Base-by-base conservation (phyloP, 345 rosid species). In the Populus nigra region DNA sequence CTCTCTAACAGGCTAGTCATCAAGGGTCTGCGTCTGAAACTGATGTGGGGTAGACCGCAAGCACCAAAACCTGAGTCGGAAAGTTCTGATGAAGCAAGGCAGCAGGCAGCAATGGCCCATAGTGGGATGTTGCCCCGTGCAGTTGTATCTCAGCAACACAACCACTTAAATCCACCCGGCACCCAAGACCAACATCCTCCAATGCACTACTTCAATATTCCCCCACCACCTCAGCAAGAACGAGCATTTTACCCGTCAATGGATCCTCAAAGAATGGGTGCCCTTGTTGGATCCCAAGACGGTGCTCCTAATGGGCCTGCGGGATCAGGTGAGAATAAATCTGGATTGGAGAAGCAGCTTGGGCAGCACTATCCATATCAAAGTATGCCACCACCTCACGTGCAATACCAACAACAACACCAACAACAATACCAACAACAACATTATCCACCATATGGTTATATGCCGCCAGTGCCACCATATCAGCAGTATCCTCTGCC, bases 191-290 rank as follows among this genome's bases (percentile, higher is more conserved):
- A 91, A 61, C 87, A 85, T 50, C 92, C 85, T 67, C 86, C 88
- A 1, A 87, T 91, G 88, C 96, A 83, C 45, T 93, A 90, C 82
- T 93, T 88, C 79, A 90, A 91, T 75, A 91, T 91, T 79, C 93
- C 91, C 11, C 92, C 91, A 0, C 92, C 90, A 12, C 87, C 85
- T 75, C 98, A 87, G 85, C 93, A 80, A 53, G 93, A 90, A n/a
- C 84, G 91, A 83, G 77, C 97, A 13, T 91, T 72, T 69, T 95
- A 95, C 83, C 98, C 99, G 53, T 95, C 98, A 33, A 95, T 93
- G 97, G 98, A 95, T 83, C 99, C 99, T 71, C 99, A 95, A 71
- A 84, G 99, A 80, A 95, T 95, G 99, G 99, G 98, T 69, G 98
- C 98, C 3, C 70, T 92, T 80, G 78, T 92, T 76, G 90, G 90